Percentiles rank a stretch among this genome's conserved stretches.
These are phyloP conservation scores for Pyronema domesticum DNA, from an alignment of 495 filamentous ascomycete species.

Conservation along the genomic window DNA sequence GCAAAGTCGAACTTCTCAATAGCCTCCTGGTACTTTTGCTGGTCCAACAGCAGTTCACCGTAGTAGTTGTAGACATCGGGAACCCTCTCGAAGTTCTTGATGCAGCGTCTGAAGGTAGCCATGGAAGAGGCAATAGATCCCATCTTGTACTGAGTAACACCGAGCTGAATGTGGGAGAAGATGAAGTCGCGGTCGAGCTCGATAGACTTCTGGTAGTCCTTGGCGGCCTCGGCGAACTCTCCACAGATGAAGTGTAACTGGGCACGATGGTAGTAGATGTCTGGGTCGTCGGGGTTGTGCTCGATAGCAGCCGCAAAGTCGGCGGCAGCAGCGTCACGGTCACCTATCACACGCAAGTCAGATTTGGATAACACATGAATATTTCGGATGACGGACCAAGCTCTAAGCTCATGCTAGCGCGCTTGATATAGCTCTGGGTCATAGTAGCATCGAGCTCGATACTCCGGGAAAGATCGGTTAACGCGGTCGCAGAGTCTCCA, in stretches of 20 bases:
- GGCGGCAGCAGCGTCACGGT: slow-evolving; percentile 66
- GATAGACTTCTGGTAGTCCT: slow-evolving; percentile 98
- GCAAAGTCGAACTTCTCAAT: slow-evolving; percentile 97
- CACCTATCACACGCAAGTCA: slow-evolving; percentile 35
- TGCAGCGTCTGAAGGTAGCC: slow-evolving; percentile 91
- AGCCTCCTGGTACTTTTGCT: slow-evolving; percentile 83
- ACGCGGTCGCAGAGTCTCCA: slow-evolving; percentile 66
- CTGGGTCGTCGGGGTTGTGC: slow-evolving; percentile 77
- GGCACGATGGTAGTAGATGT: slow-evolving; percentile 98
- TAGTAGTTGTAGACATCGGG: slow-evolving; percentile 99
- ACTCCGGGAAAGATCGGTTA: slow-evolving; percentile 74
- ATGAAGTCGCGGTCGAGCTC: slow-evolving; percentile 90
- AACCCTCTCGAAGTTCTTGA: slow-evolving; percentile 94
- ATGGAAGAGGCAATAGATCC: slow-evolving; percentile 93
- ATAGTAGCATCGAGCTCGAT: slow-evolving; percentile 70
- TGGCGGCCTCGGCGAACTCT: slow-evolving; percentile 81
- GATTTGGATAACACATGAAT: not conserved
- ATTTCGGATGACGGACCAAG: slow-evolving; percentile 41
- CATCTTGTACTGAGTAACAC: slow-evolving; percentile 99
- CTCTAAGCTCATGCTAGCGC: slow-evolving; percentile 94
- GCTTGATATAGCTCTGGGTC: slow-evolving; percentile 96
- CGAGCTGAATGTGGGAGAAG: slow-evolving; percentile 98
- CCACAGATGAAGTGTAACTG: slow-evolving; percentile 96
- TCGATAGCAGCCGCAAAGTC: slow-evolving; percentile 76
- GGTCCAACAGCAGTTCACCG: slow-evolving; percentile 92